These are phyloP conservation scores for Phytopythium helicoides DNA, from an alignment of 352 stramenopile species.

Conservation along the genomic window DNA sequence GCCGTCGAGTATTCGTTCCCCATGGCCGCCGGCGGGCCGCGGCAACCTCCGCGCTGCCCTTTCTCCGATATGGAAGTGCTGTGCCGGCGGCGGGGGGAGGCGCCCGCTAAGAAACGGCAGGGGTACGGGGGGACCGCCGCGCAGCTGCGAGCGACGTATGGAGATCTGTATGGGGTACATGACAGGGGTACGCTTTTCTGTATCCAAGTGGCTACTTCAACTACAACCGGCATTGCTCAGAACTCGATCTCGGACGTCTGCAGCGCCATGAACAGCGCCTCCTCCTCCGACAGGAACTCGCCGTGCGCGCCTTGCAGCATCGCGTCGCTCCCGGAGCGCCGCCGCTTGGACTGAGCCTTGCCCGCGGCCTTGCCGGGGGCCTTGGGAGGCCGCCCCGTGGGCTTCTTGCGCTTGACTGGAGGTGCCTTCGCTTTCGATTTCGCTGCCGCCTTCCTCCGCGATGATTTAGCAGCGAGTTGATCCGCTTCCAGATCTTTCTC, in stretches of 20 bases:
- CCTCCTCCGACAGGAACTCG: conserved; percentile 26
- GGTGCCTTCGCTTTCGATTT: too few species aligned
- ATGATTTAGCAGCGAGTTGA: too few species aligned
- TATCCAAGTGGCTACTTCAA: neutral
- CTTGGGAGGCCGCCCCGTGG: neutral
- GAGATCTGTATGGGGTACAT: neutral
- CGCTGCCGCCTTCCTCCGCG: too few species aligned
- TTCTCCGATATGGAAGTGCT: too few species aligned
- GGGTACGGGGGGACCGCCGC: too few species aligned
- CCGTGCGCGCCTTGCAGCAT: conserved; percentile 6
- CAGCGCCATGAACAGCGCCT: conserved; percentile 33
- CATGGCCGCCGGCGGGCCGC: conserved; percentile 16
- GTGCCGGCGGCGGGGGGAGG: too few species aligned
- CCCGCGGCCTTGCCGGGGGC: neutral
- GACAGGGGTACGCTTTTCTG: neutral
- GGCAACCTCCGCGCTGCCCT: too few species aligned
- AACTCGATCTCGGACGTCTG: conserved; percentile 43
- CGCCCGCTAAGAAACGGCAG: too few species aligned
- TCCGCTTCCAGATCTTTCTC: too few species aligned
- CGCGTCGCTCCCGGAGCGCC: conserved; percentile 1
- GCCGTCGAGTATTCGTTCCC: conserved; percentile 57
- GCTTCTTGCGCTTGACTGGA: neutral
- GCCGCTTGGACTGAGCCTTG: neutral
- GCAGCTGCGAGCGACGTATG: too few species aligned
- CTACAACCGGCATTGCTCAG: conserved; percentile 8